Evolutionary conservation across 2,329 filamentous ascomycete species (phyloP), one percentile per base, ranked within the genome.

Genomic region (Colletotrichum acutatum): DNA sequence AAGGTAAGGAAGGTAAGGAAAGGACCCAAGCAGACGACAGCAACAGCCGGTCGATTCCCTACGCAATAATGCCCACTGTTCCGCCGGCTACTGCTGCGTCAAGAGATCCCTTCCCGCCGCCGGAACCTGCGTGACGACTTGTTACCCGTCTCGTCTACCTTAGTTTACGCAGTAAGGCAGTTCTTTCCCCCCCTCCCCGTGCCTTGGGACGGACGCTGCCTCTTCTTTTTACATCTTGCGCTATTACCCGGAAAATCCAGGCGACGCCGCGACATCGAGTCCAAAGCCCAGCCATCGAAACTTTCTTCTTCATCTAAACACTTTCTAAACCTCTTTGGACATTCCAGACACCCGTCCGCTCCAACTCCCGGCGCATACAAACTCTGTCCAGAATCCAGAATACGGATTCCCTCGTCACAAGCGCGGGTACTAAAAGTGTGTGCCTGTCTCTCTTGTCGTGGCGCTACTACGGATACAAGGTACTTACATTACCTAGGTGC

Each of bases 31-130:
- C 54, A 71, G 52, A 57, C 69, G 69, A 69, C 69, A 72, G 66
- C 69, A 72, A 62, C 42, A 28, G 26, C 42, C 60, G 42, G 42
- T 52, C 26, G 37, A 49, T 11, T 52, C 54, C 49, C 64, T 68
- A 72, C 65, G 65, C 65, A 72, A 72, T 64, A 58, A 66, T 57
- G 52, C 59, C 70, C 70, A 72, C 70, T 70, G 22, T 72, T 59
- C 60, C 59, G 28, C 70, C 70, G 69, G 65, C 65, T 46, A 46
- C 53, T 72, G 57, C 65, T 70, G 66, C 66, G 59, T 70, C 70
- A 70, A 72, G 66, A 72, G 70, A 61, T 72, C 70, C 70, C 66
- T 54, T 72, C 60, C 66, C 66, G 66, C 61, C 53, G 59, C 32
- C 65, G 69, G 69, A 61, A 57, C 64, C 28, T 46, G 60, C 59